Conservation (phyloP, 192 early-diverging fungal genomes). For the Backusella macrospora region DNA sequence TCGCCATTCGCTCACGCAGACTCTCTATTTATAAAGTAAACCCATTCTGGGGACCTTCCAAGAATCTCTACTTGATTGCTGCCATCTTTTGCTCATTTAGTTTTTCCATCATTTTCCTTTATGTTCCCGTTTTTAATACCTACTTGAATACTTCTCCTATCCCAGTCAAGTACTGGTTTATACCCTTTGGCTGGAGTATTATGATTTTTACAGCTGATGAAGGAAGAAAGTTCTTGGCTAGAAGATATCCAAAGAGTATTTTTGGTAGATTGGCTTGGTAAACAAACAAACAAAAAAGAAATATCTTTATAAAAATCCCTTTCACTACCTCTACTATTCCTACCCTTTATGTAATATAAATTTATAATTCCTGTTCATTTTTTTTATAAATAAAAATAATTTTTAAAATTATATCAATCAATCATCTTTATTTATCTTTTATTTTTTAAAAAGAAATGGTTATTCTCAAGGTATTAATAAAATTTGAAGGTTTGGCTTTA, state of each 20-base stretch:
- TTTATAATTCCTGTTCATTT: not conserved
- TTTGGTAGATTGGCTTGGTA: constrained; percentile 31
- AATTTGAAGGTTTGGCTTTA: too few species aligned
- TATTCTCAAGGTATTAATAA: too few species aligned
- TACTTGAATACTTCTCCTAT: constrained; percentile 58
- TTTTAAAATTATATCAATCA: too few species aligned
- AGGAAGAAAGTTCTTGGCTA: constrained; percentile 59
- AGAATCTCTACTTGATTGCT: constrained; percentile 60
- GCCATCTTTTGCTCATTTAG: constrained; percentile 50
- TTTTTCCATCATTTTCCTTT: constrained; percentile 53
- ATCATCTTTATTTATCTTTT: too few species aligned
- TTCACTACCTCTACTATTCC: too few species aligned
- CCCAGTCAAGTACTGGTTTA: constrained; percentile 66
- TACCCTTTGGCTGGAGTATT: constrained; percentile 58
- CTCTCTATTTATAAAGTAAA: constrained; percentile 61
- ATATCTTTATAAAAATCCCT: not conserved
- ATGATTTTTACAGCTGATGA: constrained; percentile 67
- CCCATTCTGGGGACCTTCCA: constrained; percentile 58
- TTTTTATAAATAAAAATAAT: not conserved
- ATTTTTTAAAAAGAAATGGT: too few species aligned
- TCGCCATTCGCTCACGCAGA: constrained; percentile 57
- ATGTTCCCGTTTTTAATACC: constrained; percentile 58
- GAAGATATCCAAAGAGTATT: constrained; percentile 15
- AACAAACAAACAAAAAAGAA: not conserved
- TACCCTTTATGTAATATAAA: not conserved